These are phyloP conservation scores for Aspergillus homomorphus DNA, from an alignment of 495 filamentous ascomycete genomes.

Conservation along the genomic window DNA sequence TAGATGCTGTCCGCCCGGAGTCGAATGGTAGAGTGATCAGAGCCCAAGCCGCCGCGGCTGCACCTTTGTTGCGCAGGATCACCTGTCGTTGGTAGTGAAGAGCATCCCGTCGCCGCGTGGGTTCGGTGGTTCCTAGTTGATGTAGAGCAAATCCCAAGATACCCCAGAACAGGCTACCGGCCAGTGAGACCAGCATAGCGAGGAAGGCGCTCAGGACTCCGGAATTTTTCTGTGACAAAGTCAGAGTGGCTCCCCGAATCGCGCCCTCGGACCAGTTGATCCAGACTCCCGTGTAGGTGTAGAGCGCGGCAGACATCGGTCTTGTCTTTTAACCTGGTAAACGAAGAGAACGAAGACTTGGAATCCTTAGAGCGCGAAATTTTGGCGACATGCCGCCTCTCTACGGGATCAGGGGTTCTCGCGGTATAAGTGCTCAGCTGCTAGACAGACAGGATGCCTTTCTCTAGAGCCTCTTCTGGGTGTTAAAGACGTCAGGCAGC, in stretches of 20 bases:
- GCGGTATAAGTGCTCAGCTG: neutral
- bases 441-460: neutral
- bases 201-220: slow-evolving; percentile 40
- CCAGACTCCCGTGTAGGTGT: slow-evolving; percentile 38
- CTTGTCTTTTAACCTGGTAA: neutral
- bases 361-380: neutral
- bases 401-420: neutral
- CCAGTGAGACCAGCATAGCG: slow-evolving; percentile 35
- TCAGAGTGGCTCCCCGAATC: slow-evolving; percentile 39
- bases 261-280: slow-evolving; percentile 40
- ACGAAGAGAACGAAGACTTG: neutral
- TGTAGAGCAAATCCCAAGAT: slow-evolving; percentile 39
- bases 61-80: slow-evolving; percentile 2
- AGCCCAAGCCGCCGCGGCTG: slow-evolving; percentile 1
- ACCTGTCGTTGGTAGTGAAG: slow-evolving; percentile 3
- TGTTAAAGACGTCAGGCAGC: neutral
- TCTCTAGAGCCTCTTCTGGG: neutral
- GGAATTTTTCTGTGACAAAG: slow-evolving; percentile 29
- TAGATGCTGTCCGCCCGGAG: neutral
- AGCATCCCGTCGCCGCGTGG: neutral
- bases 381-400: neutral
- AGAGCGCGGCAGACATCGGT: neutral
- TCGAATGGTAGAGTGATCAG: neutral
- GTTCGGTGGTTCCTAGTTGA: slow-evolving; percentile 21
- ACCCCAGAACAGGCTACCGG: slow-evolving; percentile 35